phyloP scores from a whole-genome alignment of 768 basidiomycete species.

The Tylopilus rubrobrunneus region DNA sequence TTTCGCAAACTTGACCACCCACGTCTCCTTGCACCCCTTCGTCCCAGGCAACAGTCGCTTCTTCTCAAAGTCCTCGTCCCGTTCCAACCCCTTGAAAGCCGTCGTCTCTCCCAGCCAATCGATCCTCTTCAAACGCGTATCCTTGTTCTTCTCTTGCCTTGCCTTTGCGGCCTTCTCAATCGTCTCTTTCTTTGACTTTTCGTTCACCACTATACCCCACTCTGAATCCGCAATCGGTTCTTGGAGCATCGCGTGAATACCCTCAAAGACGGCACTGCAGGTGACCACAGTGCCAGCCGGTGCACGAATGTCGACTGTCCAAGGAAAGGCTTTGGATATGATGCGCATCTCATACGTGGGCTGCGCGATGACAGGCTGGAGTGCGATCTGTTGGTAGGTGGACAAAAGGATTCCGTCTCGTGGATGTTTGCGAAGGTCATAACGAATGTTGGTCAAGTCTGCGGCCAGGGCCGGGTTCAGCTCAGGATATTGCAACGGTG shows the following conservation, averaged over 20 bases:
- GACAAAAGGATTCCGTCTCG: slow-evolving; percentile 39
- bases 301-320: slow-evolving; percentile 54
- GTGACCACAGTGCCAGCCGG: slow-evolving; percentile 33
- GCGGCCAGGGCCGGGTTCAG: slow-evolving; percentile 52
- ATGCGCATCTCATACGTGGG: slow-evolving; percentile 40
- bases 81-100: slow-evolving; percentile 60
- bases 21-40: slow-evolving; percentile 47
- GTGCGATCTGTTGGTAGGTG: slow-evolving; percentile 38
- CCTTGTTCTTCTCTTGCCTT: slow-evolving; percentile 37
- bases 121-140: slow-evolving; percentile 46
- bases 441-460: slow-evolving; percentile 47
- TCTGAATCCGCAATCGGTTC: slow-evolving; percentile 59
- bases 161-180: slow-evolving; percentile 52
- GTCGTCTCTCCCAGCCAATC: slow-evolving; percentile 61
- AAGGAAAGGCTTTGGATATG: slow-evolving; percentile 61
- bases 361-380: slow-evolving; percentile 37
- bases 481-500: slow-evolving; percentile 42
- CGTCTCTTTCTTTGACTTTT: slow-evolving; percentile 40
- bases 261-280: slow-evolving; percentile 54
- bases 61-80: slow-evolving; percentile 54
- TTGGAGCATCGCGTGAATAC: slow-evolving; percentile 46
- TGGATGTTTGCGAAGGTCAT: slow-evolving; percentile 45
- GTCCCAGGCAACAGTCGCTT: slow-evolving; percentile 45
- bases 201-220: slow-evolving; percentile 53
- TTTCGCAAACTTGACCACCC: slow-evolving; percentile 50